Conservation (phyloP, 495 filamentous ascomycete species). For the Aspergillus affinis region DNA sequence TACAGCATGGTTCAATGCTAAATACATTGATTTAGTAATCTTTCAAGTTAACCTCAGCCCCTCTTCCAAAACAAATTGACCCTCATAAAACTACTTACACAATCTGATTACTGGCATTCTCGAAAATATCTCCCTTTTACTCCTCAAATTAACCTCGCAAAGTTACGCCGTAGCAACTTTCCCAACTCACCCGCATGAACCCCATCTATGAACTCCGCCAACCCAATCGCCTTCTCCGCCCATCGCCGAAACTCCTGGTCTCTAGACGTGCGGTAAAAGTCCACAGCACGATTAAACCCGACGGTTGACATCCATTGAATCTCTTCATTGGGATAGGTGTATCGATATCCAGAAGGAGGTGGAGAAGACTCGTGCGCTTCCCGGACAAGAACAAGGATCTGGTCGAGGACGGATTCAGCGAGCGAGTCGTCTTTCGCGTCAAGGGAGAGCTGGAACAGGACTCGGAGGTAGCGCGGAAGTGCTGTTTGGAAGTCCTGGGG, state of each 20-base stretch:
- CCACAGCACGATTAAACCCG: conserved; percentile 74
- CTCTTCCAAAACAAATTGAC: not conserved
- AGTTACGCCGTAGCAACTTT: conserved; percentile 52
- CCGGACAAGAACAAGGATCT: conserved; percentile 51
- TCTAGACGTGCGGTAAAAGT: conserved; percentile 60
- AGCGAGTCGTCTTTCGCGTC: conserved; percentile 15
- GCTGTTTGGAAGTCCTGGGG: conserved; percentile 25
- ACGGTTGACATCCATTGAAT: conserved; percentile 74
- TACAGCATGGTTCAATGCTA: not conserved
- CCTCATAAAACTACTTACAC: not conserved
- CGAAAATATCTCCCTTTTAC: not conserved
- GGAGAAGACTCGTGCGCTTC: conserved; percentile 15
- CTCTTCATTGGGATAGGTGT: conserved; percentile 63
- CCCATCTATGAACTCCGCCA: conserved; percentile 58
- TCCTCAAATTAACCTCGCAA: conserved; percentile 41
- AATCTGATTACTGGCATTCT: not conserved
- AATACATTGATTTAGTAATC: not conserved
- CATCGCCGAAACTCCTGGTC: conserved; percentile 60
- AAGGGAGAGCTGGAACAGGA: conserved; percentile 66
- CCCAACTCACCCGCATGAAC: conserved; percentile 40
- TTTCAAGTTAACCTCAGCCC: too few relatives aligned
- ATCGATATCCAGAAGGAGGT: not conserved
- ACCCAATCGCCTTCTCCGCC: conserved; percentile 62
- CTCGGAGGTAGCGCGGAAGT: conserved; percentile 70
- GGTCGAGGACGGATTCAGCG: conserved; percentile 39